A percentile compares a stretch with the other conserved stretches of the same genome.
Conservation (phyloP, 306 rosid species). For the Canavalia gladiata region DNA sequence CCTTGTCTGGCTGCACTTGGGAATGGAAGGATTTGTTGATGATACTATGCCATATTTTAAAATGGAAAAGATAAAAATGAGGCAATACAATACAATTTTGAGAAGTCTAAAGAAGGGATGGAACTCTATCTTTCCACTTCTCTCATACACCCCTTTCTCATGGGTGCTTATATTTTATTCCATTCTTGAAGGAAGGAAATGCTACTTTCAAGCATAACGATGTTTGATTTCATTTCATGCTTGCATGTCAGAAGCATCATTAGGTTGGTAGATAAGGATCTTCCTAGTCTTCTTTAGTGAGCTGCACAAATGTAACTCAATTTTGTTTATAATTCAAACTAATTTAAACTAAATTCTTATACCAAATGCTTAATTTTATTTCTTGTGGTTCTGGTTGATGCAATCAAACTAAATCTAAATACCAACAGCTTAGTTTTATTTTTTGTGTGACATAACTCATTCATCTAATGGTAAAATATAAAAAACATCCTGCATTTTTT, state of each 20-base stretch:
- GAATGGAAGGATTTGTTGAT: constrained; percentile 8
- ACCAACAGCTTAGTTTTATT: not conserved
- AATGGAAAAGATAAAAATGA: not conserved
- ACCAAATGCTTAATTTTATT: not conserved
- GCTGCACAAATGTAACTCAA: not conserved
- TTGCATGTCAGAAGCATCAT: constrained; percentile 22
- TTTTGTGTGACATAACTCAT: not conserved
- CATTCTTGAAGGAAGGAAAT: not conserved
- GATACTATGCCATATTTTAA: not conserved
- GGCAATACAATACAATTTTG: constrained; percentile 4
- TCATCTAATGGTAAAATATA: no score
- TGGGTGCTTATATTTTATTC: constrained; percentile 18
- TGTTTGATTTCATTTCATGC: constrained; percentile 15
- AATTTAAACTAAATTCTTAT: constrained; percentile 1
- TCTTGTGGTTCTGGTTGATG: not conserved
- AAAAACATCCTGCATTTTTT: not conserved
- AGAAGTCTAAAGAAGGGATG: not conserved
- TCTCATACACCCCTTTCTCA: constrained; percentile 1
- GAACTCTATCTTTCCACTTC: not conserved
- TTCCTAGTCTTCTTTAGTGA: not conserved
- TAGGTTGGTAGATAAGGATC: not conserved
- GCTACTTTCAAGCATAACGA: constrained; percentile 25
- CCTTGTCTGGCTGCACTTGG: not conserved
- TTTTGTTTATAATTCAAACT: not conserved
- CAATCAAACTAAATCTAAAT: not conserved